Base-by-base conservation (phyloP, 2,329 filamentous ascomycete species). In the Bipolaris sorokiniana region DNA sequence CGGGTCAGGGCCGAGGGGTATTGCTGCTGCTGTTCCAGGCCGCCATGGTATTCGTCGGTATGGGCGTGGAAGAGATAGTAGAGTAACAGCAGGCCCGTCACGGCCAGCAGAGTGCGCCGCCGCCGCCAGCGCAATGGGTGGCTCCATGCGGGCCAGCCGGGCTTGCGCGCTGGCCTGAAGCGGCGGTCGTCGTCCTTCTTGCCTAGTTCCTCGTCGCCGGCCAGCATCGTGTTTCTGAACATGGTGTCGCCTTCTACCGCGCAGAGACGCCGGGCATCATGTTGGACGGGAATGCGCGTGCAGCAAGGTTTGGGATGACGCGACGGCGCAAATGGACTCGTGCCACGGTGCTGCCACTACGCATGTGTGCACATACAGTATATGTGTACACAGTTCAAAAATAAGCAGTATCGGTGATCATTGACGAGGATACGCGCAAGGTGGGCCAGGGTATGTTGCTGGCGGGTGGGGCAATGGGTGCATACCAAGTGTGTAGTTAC, bases 151-250 rank as follows among this genome's bases (percentile, higher is more conserved):
- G 58, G 34, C 64, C 68, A 73, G 45, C 46, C n/a, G 48, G 74
- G 65, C 46, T 70, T 72, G 61, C 77, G 73, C 68, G 74, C 48
- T 6, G 77, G 78, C 58, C 76, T 80, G 51, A 54, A 68, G 40
- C 46, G 47, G 72, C 85, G 83, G 72, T 88, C 85, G 72, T 88
- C 86, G 73, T 88, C 83, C 70, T 85, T 85, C 76, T 88, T 88
- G 55, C 85, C 86, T 57, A 87, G 79, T 79, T 88, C 85, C 76
- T 86, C 85, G 69, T 88, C 86, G 56, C 77, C 80, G 22, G 78
- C 72, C 61, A 83, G 79, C 18, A 80, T 71, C 74, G 74, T 65
- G 71, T 79, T 74, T 75, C 65, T 62, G 59, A 73, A 57, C 73
- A 76, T 75, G 64, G 53, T 71, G 56, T 64, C 61, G 38, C 68